Evolutionary conservation across 2,329 filamentous ascomycete genomes (phyloP).

Genomic region (Monilinia laxa): DNA sequence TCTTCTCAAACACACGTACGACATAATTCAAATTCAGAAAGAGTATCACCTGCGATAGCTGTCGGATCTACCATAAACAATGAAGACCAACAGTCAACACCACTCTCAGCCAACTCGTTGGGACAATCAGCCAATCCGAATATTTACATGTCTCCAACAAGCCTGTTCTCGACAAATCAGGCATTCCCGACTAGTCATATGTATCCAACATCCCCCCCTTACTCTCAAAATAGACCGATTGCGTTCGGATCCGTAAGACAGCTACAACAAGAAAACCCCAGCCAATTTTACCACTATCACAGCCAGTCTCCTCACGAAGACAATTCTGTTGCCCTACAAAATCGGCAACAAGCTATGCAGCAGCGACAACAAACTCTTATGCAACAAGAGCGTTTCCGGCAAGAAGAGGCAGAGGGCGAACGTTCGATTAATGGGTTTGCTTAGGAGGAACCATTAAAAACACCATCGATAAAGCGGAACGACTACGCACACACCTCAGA

Average conservation of each 20-base stretch:
- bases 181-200: not conserved
- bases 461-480: not conserved
- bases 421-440: not conserved
- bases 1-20: not conserved
- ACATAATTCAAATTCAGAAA: slow-evolving; percentile 12
- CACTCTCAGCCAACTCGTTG: not conserved
- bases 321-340: not conserved
- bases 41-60: slow-evolving; percentile 15
- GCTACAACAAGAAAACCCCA: not conserved
- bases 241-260: not conserved
- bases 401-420: not conserved
- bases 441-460: not conserved
- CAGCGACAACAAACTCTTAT: not conserved
- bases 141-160: not conserved
- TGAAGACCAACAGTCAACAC: not conserved
- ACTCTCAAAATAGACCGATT: not conserved
- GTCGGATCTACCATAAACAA: slow-evolving; percentile 7
- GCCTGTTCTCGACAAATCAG: not conserved
- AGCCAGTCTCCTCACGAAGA: not conserved
- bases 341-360: not conserved
- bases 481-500: not conserved
- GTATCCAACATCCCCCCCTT: not conserved
- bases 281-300: not conserved
- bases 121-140: not conserved
- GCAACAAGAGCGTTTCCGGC: not conserved